These are phyloP conservation scores for Fraxinus paxiana DNA, from an alignment of 305 asterid species.

Conservation along the genomic window DNA sequence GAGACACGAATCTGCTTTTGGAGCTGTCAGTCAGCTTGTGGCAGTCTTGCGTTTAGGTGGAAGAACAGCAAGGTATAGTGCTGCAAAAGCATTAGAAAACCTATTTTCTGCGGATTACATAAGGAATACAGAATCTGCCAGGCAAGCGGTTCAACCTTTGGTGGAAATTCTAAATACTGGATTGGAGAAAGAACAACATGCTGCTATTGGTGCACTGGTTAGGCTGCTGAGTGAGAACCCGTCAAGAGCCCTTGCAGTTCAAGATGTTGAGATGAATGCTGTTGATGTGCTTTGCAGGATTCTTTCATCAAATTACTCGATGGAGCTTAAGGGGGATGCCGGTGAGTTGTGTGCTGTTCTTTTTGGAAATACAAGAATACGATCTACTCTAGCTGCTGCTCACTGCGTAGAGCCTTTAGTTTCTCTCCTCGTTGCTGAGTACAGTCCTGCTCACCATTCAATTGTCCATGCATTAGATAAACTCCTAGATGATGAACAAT, in stretches of 20 bases:
- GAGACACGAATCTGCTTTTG: constrained; percentile 93
- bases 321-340: constrained; percentile 86
- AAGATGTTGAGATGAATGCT: constrained; percentile 95
- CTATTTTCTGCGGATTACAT: constrained; percentile 94
- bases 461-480: constrained; percentile 88
- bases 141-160: constrained; percentile 96
- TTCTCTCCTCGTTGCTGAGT: constrained; percentile 64
- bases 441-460: constrained; percentile 79
- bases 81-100: constrained; percentile 95
- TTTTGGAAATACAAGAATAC: constrained; percentile 67
- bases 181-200: constrained; percentile 97
- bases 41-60: constrained; percentile 99
- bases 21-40: constrained; percentile 91
- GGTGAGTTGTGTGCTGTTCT: constrained; percentile 76
- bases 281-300: constrained; percentile 87
- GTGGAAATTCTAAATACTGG: constrained; percentile 92
- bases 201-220: constrained; percentile 94
- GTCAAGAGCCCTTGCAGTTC: constrained; percentile 87
- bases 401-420: constrained; percentile 82
- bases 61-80: constrained; percentile 95
- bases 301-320: constrained; percentile 71
- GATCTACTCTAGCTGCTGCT: constrained; percentile 78
- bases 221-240: constrained; percentile 88
- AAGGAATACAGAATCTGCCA: constrained; percentile 91
- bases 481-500: constrained; percentile 83